Conservation (phyloP, 176 grass and related monocot species). For the Alopecurus myosuroides region DNA sequence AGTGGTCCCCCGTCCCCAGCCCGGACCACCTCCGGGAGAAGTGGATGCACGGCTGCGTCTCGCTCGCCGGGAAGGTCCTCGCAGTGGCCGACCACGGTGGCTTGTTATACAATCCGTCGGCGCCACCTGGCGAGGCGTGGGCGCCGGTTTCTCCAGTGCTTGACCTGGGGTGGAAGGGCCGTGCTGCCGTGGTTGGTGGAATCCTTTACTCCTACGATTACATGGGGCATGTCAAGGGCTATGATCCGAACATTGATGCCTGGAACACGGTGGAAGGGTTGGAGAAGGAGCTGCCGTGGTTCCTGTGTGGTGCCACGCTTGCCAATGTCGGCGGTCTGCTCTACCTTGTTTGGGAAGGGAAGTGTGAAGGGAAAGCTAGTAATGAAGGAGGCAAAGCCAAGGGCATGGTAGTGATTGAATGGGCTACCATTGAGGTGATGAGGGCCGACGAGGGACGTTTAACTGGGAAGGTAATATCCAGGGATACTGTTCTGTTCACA, state of each 20-base stretch:
- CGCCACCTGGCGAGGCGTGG: conserved; percentile 41
- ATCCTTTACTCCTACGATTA: conserved; percentile 88
- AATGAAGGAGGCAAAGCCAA: conserved; percentile 26
- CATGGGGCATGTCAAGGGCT: conserved; percentile 78
- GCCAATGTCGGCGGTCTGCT: conserved; percentile 62
- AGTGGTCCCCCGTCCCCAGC: conserved; percentile 53
- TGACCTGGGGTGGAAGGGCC: conserved; percentile 92
- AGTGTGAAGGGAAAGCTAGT: conserved; percentile 27
- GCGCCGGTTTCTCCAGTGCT: conserved; percentile 49
- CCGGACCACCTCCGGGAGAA: conserved; percentile 60
- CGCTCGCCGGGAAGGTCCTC: conserved; percentile 57
- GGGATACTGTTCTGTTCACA: too few relatives aligned
- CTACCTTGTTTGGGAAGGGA: conserved; percentile 78
- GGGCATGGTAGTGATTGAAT: conserved; percentile 59
- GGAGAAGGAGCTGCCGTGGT: conserved; percentile 63
- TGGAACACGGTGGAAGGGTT: conserved; percentile 67
- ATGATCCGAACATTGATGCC: conserved; percentile 44
- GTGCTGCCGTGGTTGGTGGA: conserved; percentile 53
- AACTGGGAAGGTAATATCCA: too few relatives aligned
- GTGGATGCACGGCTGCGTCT: conserved; percentile 91
- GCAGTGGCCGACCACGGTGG: conserved; percentile 78
- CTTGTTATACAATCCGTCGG: conserved; percentile 60
- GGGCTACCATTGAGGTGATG: conserved; percentile 67
- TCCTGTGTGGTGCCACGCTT: conserved; percentile 66
- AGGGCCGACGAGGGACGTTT: conserved; percentile 15